Base-by-base conservation (phyloP, 352 stramenopile species). In the Saprolegnia parasitica region DNA sequence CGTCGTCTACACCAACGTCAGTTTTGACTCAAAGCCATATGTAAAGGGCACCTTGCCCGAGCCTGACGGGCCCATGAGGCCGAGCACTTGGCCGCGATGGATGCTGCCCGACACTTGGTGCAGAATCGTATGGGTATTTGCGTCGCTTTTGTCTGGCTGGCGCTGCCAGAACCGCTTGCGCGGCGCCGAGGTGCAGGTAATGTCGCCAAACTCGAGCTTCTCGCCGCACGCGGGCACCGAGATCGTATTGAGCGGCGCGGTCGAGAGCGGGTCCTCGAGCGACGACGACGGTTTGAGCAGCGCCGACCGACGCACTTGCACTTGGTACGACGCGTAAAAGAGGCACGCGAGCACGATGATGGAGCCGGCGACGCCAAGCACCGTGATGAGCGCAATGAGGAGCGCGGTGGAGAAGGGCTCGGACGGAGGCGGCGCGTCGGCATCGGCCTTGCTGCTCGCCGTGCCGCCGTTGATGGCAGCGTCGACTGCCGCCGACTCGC, bases 51-150 rank as follows among this genome's bases (percentile, higher is more conserved):
- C 52, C 52, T 95, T 95, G 26, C 87, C 87, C 0, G 85, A 90
- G 15, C 87, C 87, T 52, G 81, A 91, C 0, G 87, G 87, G 3
- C 87, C 87, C 35, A 95, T 61, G 23, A 95, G 71, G 0, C 82
- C 85, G 5, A 93, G 70, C 29, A 93, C 81, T 56, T 88, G 73
- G 46, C 85, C 85, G 11, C 81, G 80, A 23, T 76, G 72, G 0
- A 83, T 80, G 21, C 67, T 74, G 0, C 83, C 85, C 0, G 78
- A 88, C 32, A 93, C 74, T 21, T 84, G 77, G 65, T 87, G 75
- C 20, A 93, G 63, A 56, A 93, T 88, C 65, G 81, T 83, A 0
- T 66, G 56, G 29, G 74, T 47, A 24, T 29, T 23, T 5, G 56
- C 8, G 72, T 68, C 39, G 8, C 46, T 37, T 0, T 21, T 56